Conservation (phyloP, 768 basidiomycete genomes). For the Crucibulum laeve region DNA sequence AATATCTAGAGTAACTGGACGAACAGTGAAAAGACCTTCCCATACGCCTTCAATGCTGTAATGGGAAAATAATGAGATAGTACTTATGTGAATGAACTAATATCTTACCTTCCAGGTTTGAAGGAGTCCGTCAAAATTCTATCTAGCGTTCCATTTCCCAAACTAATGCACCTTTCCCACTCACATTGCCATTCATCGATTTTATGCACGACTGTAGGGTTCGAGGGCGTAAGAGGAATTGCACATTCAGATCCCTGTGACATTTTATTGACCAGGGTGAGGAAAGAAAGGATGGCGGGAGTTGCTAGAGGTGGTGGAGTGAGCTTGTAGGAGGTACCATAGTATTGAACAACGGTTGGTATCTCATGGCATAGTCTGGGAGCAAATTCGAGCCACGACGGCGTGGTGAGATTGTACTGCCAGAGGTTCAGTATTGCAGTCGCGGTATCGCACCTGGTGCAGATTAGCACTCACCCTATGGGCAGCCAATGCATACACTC, state of each 20-base stretch:
- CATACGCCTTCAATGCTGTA: conserved; percentile 67
- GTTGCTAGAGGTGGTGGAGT: conserved; percentile 59
- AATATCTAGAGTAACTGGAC: conserved; percentile 15
- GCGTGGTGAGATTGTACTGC: conserved; percentile 59
- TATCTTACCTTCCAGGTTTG: conserved; percentile 48
- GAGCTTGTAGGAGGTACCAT: conserved; percentile 40
- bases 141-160: conserved; percentile 24
- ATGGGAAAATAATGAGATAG: conserved; percentile 3
- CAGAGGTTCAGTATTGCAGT: conserved; percentile 6
- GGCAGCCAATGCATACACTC: conserved; percentile 63
- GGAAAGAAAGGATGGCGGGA: conserved; percentile 69
- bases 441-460: conserved; percentile 4
- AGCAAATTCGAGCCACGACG: conserved; percentile 55
- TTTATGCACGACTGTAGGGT: conserved; percentile 18
- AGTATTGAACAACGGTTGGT: conserved; percentile 30
- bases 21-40: conserved; percentile 76
- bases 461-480: conserved; percentile 36
- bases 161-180: conserved; percentile 54
- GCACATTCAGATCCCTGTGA: conserved; percentile 20
- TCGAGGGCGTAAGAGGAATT: conserved; percentile 28
- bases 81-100: not conserved
- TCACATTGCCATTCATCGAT: conserved; percentile 67
- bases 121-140: conserved; percentile 42
- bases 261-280: conserved; percentile 45
- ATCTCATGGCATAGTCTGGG: conserved; percentile 23